Evolutionary conservation across 768 basidiomycete species (phyloP).

Genomic region (Tulasnella sp.): DNA sequence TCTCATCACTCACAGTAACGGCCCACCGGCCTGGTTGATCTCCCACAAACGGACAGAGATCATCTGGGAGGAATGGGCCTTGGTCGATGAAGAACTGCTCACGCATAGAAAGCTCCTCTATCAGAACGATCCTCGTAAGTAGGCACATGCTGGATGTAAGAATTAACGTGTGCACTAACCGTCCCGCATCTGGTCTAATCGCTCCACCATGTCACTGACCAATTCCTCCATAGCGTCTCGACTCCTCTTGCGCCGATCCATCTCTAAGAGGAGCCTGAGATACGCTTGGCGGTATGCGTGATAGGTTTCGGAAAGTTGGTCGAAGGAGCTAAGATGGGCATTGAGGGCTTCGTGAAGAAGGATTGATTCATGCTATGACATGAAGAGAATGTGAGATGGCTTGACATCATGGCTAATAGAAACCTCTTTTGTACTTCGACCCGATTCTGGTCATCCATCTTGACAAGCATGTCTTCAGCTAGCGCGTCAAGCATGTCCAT

Average conservation of each 20-base stretch:
- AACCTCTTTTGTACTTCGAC: conserved; percentile 43
- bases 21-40: conserved; percentile 39
- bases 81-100: conserved; percentile 62
- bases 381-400: neutral
- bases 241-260: conserved; percentile 55
- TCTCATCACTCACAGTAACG: conserved; percentile 6
- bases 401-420: neutral
- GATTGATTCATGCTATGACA: conserved; percentile 25
- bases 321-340: conserved; percentile 48
- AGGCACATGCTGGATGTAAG: neutral
- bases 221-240: conserved; percentile 54
- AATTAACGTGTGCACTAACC: conserved; percentile 32
- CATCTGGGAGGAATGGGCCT: conserved; percentile 62
- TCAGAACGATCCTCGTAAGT: neutral
- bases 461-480: conserved; percentile 67
- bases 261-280: conserved; percentile 60
- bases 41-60: conserved; percentile 66
- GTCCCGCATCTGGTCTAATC: conserved; percentile 53
- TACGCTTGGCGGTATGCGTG: conserved; percentile 63
- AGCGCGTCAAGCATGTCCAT: conserved; percentile 64
- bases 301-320: conserved; percentile 54
- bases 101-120: conserved; percentile 59
- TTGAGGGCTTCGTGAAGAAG: conserved; percentile 34
- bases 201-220: conserved; percentile 51
- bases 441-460: conserved; percentile 55